These are phyloP conservation scores for Flaveria robusta DNA, from an alignment of 129 eudicot species.

Conservation along the genomic window DNA sequence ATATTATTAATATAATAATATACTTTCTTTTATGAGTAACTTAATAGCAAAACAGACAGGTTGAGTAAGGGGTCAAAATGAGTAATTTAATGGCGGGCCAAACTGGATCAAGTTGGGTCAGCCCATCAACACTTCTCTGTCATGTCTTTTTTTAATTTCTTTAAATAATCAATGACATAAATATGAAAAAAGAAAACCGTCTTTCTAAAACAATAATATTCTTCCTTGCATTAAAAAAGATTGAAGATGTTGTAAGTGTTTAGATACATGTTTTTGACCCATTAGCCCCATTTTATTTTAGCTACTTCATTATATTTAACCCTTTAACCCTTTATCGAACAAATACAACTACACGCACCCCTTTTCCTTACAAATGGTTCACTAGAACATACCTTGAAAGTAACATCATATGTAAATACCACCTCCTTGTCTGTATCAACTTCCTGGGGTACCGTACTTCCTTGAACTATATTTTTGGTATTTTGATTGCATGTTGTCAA, in stretches of 20 bases:
- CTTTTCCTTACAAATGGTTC: background rate
- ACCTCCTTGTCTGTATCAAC: constrained; percentile 80
- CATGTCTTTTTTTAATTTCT: background rate
- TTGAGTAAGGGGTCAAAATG: background rate
- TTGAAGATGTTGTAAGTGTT: background rate
- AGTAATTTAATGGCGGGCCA: background rate
- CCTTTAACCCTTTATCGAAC: background rate
- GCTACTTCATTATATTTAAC: background rate
- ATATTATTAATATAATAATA: background rate
- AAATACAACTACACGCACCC: background rate
- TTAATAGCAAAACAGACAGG: background rate
- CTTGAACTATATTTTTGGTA: constrained; percentile 73
- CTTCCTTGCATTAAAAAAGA: background rate
- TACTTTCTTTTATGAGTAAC: background rate
- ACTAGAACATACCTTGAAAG: constrained; percentile 59
- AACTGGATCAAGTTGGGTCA: background rate
- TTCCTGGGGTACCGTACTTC: constrained; percentile 90
- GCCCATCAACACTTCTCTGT: background rate
- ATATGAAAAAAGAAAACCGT: background rate
- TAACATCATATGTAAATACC: constrained; percentile 84
- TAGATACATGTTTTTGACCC: background rate
- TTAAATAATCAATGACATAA: background rate
- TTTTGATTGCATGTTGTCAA: constrained; percentile 80
- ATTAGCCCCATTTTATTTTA: background rate
- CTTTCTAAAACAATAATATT: background rate